Base-by-base conservation (phyloP, 2,329 filamentous ascomycete genomes). In the Aureobasidium namibiae region DNA sequence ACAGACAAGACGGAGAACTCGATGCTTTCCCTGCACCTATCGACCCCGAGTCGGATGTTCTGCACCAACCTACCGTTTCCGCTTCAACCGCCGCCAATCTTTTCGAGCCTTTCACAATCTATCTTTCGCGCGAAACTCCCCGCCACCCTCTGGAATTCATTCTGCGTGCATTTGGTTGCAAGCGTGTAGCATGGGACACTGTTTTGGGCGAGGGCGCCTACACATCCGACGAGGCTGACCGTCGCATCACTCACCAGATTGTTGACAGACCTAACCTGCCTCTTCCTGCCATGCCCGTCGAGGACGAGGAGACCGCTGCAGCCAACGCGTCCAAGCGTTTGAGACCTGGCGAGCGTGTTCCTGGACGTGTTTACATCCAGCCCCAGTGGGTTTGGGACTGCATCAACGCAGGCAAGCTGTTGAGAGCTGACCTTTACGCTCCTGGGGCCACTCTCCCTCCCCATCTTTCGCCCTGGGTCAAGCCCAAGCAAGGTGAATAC, bases 311-410 rank as follows among this genome's bases (percentile, higher is more conserved):
- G 78, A 63, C 76, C 76, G 49, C 82, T 80, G 71, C 82, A 80
- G 71, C 75, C 85, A 63, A 69, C 62, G 63, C 67, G 50, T 68
- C 73, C 36, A 77, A 73, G 62, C 73, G 64, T 13, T 68, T 80
- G 62, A 77, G 75, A 68, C 76, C 79, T 31, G 88, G 89, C 68
- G 84, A 84, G 63, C 85, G 91, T 62, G 87, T 97, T 62, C 91
- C 92, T n/a, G 92, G 92, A 36, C 83, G 94, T 65, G 90, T 85
- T 63, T 99, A 99, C 67, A 77, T 99, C 59, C 94, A 99, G 76
- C 94, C 94, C 21, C 94, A 99, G 72, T 99, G 95, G 92, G 85
- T 99, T 4, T 99, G 94, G 94, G 94, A 99, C 70, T 92, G 89
- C 68, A 78, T 96, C 72, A 99, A 99, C 72, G 89, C 94, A 46